Base-by-base conservation (phyloP, 129 eudicot genomes). In the Apium graveolens region DNA sequence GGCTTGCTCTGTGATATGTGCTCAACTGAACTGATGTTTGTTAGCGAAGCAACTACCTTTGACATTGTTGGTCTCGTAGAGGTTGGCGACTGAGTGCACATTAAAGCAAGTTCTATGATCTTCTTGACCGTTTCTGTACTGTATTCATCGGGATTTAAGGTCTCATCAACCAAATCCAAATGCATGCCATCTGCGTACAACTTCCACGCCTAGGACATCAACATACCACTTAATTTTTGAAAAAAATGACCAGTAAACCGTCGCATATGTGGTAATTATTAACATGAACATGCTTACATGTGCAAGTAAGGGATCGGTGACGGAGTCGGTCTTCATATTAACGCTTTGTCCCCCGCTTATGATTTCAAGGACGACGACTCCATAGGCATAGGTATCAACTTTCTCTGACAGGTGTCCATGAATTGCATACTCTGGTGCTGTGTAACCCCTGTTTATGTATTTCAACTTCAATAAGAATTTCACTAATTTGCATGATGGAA, bases 401-500 rank as follows among this genome's bases (percentile, higher is more conserved):
- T 71, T 71, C 35, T 71, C 8, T 38, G 76, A 38, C 35, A 71
- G 24, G 76, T 71, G 76, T 41, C 76, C 76, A 41, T 71, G 76
- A n/a, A 71, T 21, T 11, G 76, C 76, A 71, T 71, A 71, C 17
- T 71, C 76, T 39, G 76, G 76, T 71, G 76, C 76, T 71, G 76
- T 71, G 49, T 71, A 71, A 39, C 51, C 76, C 48, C 76, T 71
- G 48, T 38, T 20, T 10, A 38, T 21, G 27, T n/a, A 10, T 38
- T 39, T 24, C 27, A n/a, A 41, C 5, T 20, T 20, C 5, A 31
- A 13, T 66, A 35, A 20, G 74, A 70, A 20, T 37, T 37, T 0
- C 43, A n/a, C 4, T 39, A 71, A 0, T 1, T 71, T 71, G 45
- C 41, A 39, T n/a, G 21, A 21, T 9, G 17, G 48, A 10, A 38